These are phyloP conservation scores for Lachnellula suecica DNA, from an alignment of 2,329 filamentous ascomycete genomes.

Conservation along the genomic window DNA sequence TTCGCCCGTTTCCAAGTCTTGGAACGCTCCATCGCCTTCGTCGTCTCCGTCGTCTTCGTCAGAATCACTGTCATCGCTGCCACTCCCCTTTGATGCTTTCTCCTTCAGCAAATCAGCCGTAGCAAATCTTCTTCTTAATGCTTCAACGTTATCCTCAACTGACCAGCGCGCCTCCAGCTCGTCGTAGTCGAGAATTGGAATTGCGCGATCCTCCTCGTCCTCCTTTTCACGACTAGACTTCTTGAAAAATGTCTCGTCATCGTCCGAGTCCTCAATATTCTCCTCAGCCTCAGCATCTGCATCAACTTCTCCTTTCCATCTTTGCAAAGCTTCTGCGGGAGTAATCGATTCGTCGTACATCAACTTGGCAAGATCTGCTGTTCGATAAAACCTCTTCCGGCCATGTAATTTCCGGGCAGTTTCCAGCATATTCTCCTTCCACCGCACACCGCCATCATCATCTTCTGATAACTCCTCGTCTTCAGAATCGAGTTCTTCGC, in stretches of 20 bases:
- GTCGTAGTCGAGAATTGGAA: slow-evolving; percentile 79
- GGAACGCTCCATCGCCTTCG: slow-evolving; percentile 79
- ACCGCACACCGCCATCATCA: slow-evolving; percentile 71
- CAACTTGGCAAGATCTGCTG: slow-evolving; percentile 78
- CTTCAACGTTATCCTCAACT: slow-evolving; percentile 72
- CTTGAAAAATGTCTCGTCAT: slow-evolving; percentile 64
- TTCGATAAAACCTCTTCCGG: slow-evolving; percentile 70
- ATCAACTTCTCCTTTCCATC: slow-evolving; percentile 73
- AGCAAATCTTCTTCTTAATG: slow-evolving; percentile 73
- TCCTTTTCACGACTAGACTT: slow-evolving; percentile 63
- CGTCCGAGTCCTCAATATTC: slow-evolving; percentile 55
- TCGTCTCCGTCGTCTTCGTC: slow-evolving; percentile 54
- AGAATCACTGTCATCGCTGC: slow-evolving; percentile 38
- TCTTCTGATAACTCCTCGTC: slow-evolving; percentile 50
- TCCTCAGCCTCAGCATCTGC: slow-evolving; percentile 58
- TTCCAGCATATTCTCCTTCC: slow-evolving; percentile 85
- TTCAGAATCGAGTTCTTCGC: slow-evolving; percentile 50
- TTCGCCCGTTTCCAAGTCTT: slow-evolving; percentile 81
- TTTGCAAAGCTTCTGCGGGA: slow-evolving; percentile 71
- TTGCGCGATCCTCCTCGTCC: slow-evolving; percentile 76
- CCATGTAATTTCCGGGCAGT: slow-evolving; percentile 72
- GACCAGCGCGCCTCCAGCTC: slow-evolving; percentile 85
- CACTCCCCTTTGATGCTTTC: slow-evolving; percentile 50
- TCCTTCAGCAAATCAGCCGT: slow-evolving; percentile 62
- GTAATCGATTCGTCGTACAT: slow-evolving; percentile 85